Evolutionary conservation across 805 yeast genomes (phyloP).

Genomic region (Henningerozyma blattae): DNA sequence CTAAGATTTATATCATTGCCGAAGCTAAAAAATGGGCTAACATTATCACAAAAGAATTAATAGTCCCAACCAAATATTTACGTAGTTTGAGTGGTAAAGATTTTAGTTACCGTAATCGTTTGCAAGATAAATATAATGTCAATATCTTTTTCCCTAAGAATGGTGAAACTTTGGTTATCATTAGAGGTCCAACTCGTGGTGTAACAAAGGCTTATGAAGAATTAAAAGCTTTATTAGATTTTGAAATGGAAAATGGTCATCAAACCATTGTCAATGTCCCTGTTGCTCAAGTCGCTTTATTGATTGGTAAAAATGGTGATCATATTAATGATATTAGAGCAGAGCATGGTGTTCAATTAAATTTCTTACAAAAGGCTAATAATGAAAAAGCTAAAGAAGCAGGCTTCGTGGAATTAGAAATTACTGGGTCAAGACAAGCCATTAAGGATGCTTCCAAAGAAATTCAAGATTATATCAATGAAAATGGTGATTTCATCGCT

Average conservation of each 20-base stretch:
- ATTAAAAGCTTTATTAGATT: conserved; percentile 68
- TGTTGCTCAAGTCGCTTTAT: conserved; percentile 59
- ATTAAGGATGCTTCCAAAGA: conserved; percentile 59
- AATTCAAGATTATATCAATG: conserved; percentile 51
- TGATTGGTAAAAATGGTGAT: conserved; percentile 86
- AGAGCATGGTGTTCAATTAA: conserved; percentile 40
- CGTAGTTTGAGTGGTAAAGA: conserved; percentile 72
- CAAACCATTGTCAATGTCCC: conserved; percentile 57
- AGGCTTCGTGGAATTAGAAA: conserved; percentile 48
- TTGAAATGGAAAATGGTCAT: conserved; percentile 79
- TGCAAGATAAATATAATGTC: conserved; percentile 81
- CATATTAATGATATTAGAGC: conserved; percentile 70
- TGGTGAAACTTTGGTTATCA: conserved; percentile 44
- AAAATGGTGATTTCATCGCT: conserved; percentile 48
- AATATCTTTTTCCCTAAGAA: conserved; percentile 62
- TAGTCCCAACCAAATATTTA: conserved; percentile 69
- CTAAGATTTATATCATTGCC: conserved; percentile 44
- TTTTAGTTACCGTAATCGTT: conserved; percentile 70
- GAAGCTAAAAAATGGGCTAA: conserved; percentile 73
- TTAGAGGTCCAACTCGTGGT: conserved; percentile 86
- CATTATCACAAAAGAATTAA: conserved; percentile 51
- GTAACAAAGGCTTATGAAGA: conserved; percentile 77
- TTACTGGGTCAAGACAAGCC: conserved; percentile 68
- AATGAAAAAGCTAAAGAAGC: conserved; percentile 32
- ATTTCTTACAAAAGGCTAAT: conserved; percentile 28